Evolutionary conservation across 148 eudicot genomes (phyloP).

Genomic region (Polygonum aviculare): DNA sequence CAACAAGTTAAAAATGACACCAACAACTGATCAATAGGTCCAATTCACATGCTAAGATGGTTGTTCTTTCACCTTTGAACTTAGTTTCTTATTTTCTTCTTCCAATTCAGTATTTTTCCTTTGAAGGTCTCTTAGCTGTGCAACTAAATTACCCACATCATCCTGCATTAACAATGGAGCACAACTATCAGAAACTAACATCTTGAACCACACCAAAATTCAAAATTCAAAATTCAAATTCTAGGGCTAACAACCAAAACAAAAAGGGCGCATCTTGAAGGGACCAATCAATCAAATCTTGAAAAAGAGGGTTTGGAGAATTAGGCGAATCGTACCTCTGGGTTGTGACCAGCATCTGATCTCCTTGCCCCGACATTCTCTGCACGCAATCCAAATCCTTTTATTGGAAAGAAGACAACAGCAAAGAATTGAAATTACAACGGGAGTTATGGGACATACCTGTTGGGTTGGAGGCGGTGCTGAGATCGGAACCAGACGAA

Average conservation of each 20-base stretch:
- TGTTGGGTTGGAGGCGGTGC: slow-evolving; percentile 33
- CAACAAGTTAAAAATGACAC: slow-evolving; percentile 6
- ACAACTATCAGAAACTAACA: neutral
- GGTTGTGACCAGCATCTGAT: slow-evolving; percentile 25
- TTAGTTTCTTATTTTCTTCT: slow-evolving; percentile 54
- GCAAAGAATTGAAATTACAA: neutral
- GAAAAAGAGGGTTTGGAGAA: neutral
- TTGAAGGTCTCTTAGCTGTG: slow-evolving; percentile 79
- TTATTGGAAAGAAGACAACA: neutral
- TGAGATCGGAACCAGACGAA: slow-evolving; percentile 82
- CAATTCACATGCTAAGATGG: neutral
- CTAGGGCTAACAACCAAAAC: neutral
- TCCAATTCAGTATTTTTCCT: slow-evolving; percentile 55
- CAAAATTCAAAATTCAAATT: neutral
- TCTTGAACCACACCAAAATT: neutral
- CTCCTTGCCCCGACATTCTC: slow-evolving; percentile 30
- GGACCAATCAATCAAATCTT: neutral
- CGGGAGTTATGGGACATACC: slow-evolving; percentile 34
- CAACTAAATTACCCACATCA: slow-evolving; percentile 74
- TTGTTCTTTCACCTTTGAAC: slow-evolving; percentile 39
- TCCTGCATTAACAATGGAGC: slow-evolving; percentile 27
- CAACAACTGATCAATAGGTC: slow-evolving; percentile 3
- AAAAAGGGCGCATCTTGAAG: neutral
- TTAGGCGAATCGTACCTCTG: slow-evolving; percentile 23
- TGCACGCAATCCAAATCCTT: slow-evolving; percentile 3